Base-by-base conservation (phyloP, 192 early-diverging fungal species). In the Backusella circina region DNA sequence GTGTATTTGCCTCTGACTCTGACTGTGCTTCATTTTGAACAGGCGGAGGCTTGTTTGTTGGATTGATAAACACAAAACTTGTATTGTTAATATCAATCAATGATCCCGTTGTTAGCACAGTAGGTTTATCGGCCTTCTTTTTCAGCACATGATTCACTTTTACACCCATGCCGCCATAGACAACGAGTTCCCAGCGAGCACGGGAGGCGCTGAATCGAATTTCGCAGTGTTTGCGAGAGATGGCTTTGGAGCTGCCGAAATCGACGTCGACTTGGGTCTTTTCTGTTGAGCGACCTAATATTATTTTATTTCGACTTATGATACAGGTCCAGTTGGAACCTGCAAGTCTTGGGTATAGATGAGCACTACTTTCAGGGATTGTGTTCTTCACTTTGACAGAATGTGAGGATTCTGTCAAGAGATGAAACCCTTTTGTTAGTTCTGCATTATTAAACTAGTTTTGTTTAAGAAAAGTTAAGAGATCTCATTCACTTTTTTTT, bases 241-340 rank as follows among this genome's bases (percentile, higher is more conserved):
- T 78, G 1, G 66, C 67, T 41, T 78, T 82, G 2, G 69, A 72
- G 21, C 68, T 66, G 3, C 77, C 70, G 73, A 82, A 75, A 32
- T 74, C 70, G 32, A 82, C 64, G 65, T 78, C 71, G 8, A 75
- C 70, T 70, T 65, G 13, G 21, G 5, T 54, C 26, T 37, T 57
- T 15, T 36, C 30, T 36, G 65, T 41, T 35, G 80, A 61, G 4
- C 80, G 73, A 5, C 80, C 80, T 15, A 82, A 35, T 1, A 75
- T 33, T 2, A 75, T 30, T 21, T 54, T 71, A 32, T 75, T 71
- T 1, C 23, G 28, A 31, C 73, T 76, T 8, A 82, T 76, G 23
- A 78, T 78, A 51, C 72, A 75, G 0, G 74, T 82, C 80, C 80
- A 82, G 39, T 78, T 78, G 23, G 69, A 69, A 0, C 77, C 80